Evolutionary conservation across 768 basidiomycete species (phyloP), one percentile per base, ranked within the genome.

Genomic region (Clitopilus passeckerianus): DNA sequence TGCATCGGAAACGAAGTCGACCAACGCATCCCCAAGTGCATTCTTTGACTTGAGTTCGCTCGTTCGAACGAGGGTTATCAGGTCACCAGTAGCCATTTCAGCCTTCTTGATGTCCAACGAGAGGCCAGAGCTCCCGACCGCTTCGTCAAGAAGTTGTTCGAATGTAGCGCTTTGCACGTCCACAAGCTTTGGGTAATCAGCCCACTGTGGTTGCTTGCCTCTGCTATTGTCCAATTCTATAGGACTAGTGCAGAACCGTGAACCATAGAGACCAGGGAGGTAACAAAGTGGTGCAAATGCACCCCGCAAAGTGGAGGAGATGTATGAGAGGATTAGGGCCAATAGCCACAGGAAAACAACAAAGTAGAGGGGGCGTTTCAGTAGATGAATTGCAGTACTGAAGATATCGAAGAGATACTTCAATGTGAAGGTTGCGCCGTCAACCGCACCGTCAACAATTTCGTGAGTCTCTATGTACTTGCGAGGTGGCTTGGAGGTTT

Each of bases 51-150:
- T 80, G 65, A 93, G 69, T 15, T 86, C 74, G 68, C 90, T 92
- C 60, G 80, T 71, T 15, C 77, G 78, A 15, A 91, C 85, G 27
- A 90, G 75, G 5, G 82, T 78, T 14, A 82, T 73, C 56, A 93
- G 75, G 67, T 93, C 90, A 22, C 71, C 74, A 1, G 86, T 89
- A 14, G 89, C 91, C 81, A 91, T 86, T 64, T 91, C 86, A 14
- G 89, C 86, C 68, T 85, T 86, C 71, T 90, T 85, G 62, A 93
- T 81, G 58, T 89, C 83, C 46, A 89, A 67, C 5, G 87, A 83
- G 35, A 93, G 68, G 5, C 77, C 77, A 0, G 86, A 82, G 0
- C 83, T 81, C 1, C 86, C 84, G 0, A 80, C 76, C 0, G 85
- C 76, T 52, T 85, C 82, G 53, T 82, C 83, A 23, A 87, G 68